Evolutionary conservation across 2,329 filamentous ascomycete species (phyloP), one percentile per base, ranked within the genome.

Genomic region (Scedosporium minutisporum): DNA sequence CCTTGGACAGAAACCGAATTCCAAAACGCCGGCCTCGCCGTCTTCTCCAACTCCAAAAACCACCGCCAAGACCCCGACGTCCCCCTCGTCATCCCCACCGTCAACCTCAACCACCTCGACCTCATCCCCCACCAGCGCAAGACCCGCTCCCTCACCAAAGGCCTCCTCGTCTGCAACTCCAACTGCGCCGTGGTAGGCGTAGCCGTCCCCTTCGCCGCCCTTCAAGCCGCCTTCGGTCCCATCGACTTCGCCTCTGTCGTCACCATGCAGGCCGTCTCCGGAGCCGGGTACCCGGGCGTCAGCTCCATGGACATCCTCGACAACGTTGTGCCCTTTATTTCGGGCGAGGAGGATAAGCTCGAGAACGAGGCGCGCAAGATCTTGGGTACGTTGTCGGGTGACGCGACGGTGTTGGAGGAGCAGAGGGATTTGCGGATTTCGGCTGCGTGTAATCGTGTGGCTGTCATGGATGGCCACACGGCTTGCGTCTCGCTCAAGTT

Each of bases 31-130:
- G 87, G 96, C 71, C 86, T 97, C 60, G 87, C 91, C 70, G 89
- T 97, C 73, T 97, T 99, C 80, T 96, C 92, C 70, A 99, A 97
- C 76, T 93, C 95, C 60, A 97, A 97, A 78, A 97, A 97, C 84
- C 91, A 96, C 82, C 89, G 95, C 69, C 88, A 88, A 73, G 88
- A 96, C 73, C 91, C 92, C 21, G 81, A 93, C 58, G 92, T 97
- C 2, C 95, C 95, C 10, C 87, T 97, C 71, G 90, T 97, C 66
- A 93, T 97, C 7, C 95, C 95, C 1, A 96, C 92, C 21, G 93
- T 97, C 74, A 97, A 97, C 80, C 86, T 96, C 12, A 77, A 85
- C 53, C 93, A 97, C 76, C 84, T 97, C 69, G 85, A 89, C 71
- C 82, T 97, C 65, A 93, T 97, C 72, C 88, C 89, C n/a, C 87